Evolutionary conservation across 106 monocot genomes (phyloP).

Genomic region (Amphibolis antarctica): DNA sequence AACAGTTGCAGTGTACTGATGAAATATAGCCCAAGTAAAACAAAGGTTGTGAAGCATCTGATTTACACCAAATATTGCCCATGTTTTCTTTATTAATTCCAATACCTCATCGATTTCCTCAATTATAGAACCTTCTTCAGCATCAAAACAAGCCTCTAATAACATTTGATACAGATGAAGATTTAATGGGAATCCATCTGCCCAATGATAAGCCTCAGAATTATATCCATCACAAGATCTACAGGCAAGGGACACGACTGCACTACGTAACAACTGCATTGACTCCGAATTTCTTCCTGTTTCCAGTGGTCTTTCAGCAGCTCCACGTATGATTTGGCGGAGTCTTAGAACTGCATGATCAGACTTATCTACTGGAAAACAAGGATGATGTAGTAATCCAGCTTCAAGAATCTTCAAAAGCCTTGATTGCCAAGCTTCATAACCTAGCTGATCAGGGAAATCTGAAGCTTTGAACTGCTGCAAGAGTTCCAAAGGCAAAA

Average conservation of each 20-base stretch:
- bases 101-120: slow-evolving; percentile 87
- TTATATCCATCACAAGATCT: slow-evolving; percentile 56
- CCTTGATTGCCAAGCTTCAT: slow-evolving; percentile 55
- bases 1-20: slow-evolving; percentile 43
- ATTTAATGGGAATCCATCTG: slow-evolving; percentile 86
- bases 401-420: slow-evolving; percentile 80
- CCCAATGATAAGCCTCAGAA: slow-evolving; percentile 79
- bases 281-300: slow-evolving; percentile 91
- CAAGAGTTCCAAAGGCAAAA: slow-evolving; percentile 56
- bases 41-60: slow-evolving; percentile 81
- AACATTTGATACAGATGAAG: slow-evolving; percentile 73
- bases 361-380: slow-evolving; percentile 43
- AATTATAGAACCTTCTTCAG: slow-evolving; percentile 71
- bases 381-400: slow-evolving; percentile 78
- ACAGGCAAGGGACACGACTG: slow-evolving; percentile 59
- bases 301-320: slow-evolving; percentile 62
- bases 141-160: slow-evolving; percentile 73
- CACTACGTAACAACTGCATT: slow-evolving; percentile 76
- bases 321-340: slow-evolving; percentile 47
- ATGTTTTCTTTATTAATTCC: slow-evolving; percentile 90
- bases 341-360: slow-evolving; percentile 56
- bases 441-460: slow-evolving; percentile 68
- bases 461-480: slow-evolving; percentile 95
- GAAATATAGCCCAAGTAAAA: slow-evolving; percentile 74
- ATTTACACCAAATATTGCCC: slow-evolving; percentile 74